Base-by-base conservation (phyloP, 148 eudicot species). In the Chenopodium formosanum region DNA sequence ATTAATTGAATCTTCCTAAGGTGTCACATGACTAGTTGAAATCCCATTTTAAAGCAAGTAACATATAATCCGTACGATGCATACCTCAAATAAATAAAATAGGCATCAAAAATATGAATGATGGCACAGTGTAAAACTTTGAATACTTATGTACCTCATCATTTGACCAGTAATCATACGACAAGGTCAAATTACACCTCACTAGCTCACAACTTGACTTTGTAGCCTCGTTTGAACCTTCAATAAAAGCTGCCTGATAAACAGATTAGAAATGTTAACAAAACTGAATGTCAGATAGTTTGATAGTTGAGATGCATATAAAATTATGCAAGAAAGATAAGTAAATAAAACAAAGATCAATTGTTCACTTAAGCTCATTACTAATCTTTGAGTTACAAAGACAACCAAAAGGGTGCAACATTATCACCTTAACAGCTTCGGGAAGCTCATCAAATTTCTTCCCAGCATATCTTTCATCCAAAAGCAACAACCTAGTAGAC, bases 151-250 rank as follows among this genome's bases (percentile, higher is more conserved):
- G 17, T 91, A 95, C 99, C 99, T 95, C 98, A 80, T 91, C 88
- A 92, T 88, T 84, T 80, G 91, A 91, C 99, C 99, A 95, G 80
- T 95, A 95, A 76, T 83, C 85, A 83, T 95, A 95, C 83, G 85
- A 90, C 88, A 95, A 84, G 29, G 94, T 92, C 77, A 95, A 76
- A 83, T 82, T 92, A 88, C 99, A 95, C 88, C 86, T 94, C 75
- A 92, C 95, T 52, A 95, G 92, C 89, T 92, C 95, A 79, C 86
- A 82, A 83, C 82, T 62, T 69, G 88, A 81, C 70, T 32, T 27
- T 63, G 73, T 52, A 84, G 12, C 81, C 70, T 89, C 84, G 23
- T 25, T 80, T 66, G 81, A 58, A 68, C 84, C 85, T 74, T 84
- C 91, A 19, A 78, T 85, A 44, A 88, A 27, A 44, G 84, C 85